A percentile compares a stretch with the other conserved stretches of the same genome.
Evolutionary conservation across 495 filamentous ascomycete species (phyloP).

Genomic region (Margaritispora aquatica): DNA sequence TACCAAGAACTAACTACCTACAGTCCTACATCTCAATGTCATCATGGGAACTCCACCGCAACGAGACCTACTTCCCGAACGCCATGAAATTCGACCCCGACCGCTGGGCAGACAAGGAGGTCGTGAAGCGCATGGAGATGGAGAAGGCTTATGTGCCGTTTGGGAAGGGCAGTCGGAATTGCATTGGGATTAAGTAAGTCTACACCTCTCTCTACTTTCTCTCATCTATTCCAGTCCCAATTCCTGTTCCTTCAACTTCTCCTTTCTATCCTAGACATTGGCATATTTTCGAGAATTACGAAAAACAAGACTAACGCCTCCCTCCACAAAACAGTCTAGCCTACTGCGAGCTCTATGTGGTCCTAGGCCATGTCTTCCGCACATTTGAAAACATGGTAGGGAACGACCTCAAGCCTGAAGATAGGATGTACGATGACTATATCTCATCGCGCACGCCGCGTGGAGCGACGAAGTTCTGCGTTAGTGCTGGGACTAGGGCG

Average conservation of each 20-base stretch:
- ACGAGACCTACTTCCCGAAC: slow-evolving; percentile 32
- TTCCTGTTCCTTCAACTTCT: too few species aligned
- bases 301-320: too few species aligned
- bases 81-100: slow-evolving; percentile 36
- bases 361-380: slow-evolving; percentile 27
- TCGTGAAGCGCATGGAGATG: slow-evolving; percentile 7
- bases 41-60: slow-evolving; percentile 7
- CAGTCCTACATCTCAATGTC: slow-evolving; percentile 11
- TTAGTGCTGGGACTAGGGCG: not conserved
- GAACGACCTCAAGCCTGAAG: slow-evolving; percentile 5
- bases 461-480: slow-evolving; percentile 5
- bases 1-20: not conserved
- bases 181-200: slow-evolving; percentile 14
- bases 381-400: slow-evolving; percentile 23
- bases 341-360: slow-evolving; percentile 31
- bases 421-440: slow-evolving; percentile 12
- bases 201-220: too few species aligned
- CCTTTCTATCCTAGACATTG: too few species aligned
- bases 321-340: slow-evolving; percentile 24
- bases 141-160: slow-evolving; percentile 16
- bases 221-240: too few species aligned
- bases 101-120: slow-evolving; percentile 25
- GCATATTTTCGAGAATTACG: too few species aligned
- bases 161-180: slow-evolving; percentile 1
- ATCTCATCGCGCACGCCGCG: not conserved